These are phyloP conservation scores for Cytospora chrysosperma DNA, from an alignment of 2,329 filamentous ascomycete genomes.

Conservation along the genomic window DNA sequence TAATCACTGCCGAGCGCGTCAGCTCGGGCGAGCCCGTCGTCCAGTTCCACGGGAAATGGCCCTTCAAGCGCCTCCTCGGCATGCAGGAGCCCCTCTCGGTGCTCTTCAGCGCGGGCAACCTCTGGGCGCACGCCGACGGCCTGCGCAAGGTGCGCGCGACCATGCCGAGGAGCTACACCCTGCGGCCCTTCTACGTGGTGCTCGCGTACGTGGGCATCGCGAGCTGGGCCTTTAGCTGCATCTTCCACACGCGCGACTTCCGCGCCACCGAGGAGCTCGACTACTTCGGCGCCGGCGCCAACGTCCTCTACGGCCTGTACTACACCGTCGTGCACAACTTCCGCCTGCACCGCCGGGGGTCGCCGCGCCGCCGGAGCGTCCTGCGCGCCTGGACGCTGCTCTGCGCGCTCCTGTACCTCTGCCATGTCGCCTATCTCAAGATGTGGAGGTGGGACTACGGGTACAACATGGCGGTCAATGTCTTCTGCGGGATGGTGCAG, in stretches of 20 bases:
- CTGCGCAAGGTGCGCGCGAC: slow-evolving; percentile 66
- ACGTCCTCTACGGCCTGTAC: slow-evolving; percentile 87
- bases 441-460: slow-evolving; percentile 90
- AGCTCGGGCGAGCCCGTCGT: slow-evolving; percentile 66
- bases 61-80: slow-evolving; percentile 84
- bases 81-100: slow-evolving; percentile 95
- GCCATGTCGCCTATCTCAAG: slow-evolving; percentile 81
- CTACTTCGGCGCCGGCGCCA: slow-evolving; percentile 91
- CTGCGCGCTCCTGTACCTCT: slow-evolving; percentile 68
- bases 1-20: slow-evolving; percentile 73
- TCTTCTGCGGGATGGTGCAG: slow-evolving; percentile 74
- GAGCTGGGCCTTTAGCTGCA: slow-evolving; percentile 83
- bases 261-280: slow-evolving; percentile 85
- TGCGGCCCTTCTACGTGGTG: slow-evolving; percentile 76
- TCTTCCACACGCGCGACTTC: slow-evolving; percentile 93
- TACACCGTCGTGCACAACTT: slow-evolving; percentile 81
- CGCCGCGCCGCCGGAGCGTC: slow-evolving; percentile 44
- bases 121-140: slow-evolving; percentile 79
- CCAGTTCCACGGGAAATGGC: slow-evolving; percentile 99
- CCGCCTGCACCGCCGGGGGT: slow-evolving; percentile 63
- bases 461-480: slow-evolving; percentile 97
- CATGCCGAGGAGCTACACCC: slow-evolving; percentile 70
- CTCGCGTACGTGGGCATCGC: slow-evolving; percentile 80
- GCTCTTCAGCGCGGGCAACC: slow-evolving; percentile 89
- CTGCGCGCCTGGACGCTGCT: slow-evolving; percentile 73